phyloP scores from a whole-genome alignment of 768 basidiomycete species.

The Leccinum subgranulosum region DNA sequence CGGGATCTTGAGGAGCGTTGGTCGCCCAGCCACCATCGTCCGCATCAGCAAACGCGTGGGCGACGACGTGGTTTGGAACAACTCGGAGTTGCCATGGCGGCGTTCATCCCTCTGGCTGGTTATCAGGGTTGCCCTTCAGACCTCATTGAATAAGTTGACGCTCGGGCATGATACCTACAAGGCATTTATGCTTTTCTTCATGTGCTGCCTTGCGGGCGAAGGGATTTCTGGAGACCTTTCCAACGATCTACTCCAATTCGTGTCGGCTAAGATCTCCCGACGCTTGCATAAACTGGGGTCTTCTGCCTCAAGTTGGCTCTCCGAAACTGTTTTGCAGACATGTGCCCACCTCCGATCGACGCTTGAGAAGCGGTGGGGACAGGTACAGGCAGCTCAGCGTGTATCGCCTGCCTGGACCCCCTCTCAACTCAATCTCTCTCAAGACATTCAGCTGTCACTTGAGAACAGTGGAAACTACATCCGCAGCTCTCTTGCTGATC shows the following conservation, averaged over 20 bases:
- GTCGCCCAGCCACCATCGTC: slow-evolving; percentile 9
- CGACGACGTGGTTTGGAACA: slow-evolving; percentile 21
- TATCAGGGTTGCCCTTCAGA: slow-evolving; percentile 43
- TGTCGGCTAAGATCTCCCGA: not conserved
- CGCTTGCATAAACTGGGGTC: not conserved
- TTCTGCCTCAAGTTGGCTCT: not conserved
- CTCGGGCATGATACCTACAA: slow-evolving; percentile 26
- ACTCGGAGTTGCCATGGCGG: slow-evolving; percentile 41
- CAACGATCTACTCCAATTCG: not conserved
- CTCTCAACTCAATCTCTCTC: slow-evolving; percentile 19
- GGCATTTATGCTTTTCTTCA: slow-evolving; percentile 29
- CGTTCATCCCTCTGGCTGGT: slow-evolving; percentile 48
- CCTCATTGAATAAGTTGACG: slow-evolving; percentile 21
- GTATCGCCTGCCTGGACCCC: slow-evolving; percentile 30
- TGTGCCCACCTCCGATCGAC: not conserved
- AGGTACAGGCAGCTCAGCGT: not conserved
- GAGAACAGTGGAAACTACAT: slow-evolving; percentile 29
- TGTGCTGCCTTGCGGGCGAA: slow-evolving; percentile 8
- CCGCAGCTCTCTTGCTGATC: slow-evolving; percentile 8
- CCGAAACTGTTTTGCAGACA: not conserved
- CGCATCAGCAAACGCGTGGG: slow-evolving; percentile 40
- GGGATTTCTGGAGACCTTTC: not conserved
- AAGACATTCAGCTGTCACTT: slow-evolving; percentile 35
- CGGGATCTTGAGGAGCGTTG: slow-evolving; percentile 40
- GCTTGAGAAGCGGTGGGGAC: slow-evolving; percentile 1